Evolutionary conservation across 169 alveolate species (phyloP), one percentile per base, ranked within the genome.

Genomic region (Blepharisma undulans): DNA sequence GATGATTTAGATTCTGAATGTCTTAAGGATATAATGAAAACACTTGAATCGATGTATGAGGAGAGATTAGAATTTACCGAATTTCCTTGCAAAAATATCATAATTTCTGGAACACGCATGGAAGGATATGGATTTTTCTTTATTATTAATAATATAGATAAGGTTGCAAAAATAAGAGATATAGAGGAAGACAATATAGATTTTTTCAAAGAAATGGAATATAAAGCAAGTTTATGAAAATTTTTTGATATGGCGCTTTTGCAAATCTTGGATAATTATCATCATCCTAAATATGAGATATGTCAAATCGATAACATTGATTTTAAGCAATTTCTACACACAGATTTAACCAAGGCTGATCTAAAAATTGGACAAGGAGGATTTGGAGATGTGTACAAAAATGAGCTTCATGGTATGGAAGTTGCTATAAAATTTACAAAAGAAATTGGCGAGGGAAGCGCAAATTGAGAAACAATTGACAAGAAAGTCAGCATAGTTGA

Each of bases 311-410:
- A n/a, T n/a, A n/a, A n/a, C n/a, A n/a, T n/a, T n/a, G n/a, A n/a
- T n/a, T n/a, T n/a, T n/a, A n/a, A n/a, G n/a, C n/a, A n/a, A n/a
- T n/a, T n/a, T n/a, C n/a, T n/a, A n/a, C n/a, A n/a, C n/a, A n/a
- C n/a, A n/a, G n/a, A n/a, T n/a, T n/a, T n/a, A n/a, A n/a, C n/a
- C n/a, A n/a, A n/a, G n/a, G n/a, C n/a, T 18, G 25, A 59, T 4
- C 82, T n/a, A 7, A 4, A 18, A 60, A 86, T 86, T 21, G 91
- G 91, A 4, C 81, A 72, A 21, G 91, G 91, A 86, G 91, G 91
- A 30, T 86, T 71, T 32, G 91, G 91, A 22, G 25, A 21, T 29
- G 66, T 86, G n/a, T 86, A 71, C 66, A 59, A 71, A 60, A 86
- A 86, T 72, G 59, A 29, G n/a, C 32, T 32, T 22, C n/a, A n/a